Evolutionary conservation across 768 basidiomycete species (phyloP), one percentile per base, ranked within the genome.

Genomic region (Russula sp.): DNA sequence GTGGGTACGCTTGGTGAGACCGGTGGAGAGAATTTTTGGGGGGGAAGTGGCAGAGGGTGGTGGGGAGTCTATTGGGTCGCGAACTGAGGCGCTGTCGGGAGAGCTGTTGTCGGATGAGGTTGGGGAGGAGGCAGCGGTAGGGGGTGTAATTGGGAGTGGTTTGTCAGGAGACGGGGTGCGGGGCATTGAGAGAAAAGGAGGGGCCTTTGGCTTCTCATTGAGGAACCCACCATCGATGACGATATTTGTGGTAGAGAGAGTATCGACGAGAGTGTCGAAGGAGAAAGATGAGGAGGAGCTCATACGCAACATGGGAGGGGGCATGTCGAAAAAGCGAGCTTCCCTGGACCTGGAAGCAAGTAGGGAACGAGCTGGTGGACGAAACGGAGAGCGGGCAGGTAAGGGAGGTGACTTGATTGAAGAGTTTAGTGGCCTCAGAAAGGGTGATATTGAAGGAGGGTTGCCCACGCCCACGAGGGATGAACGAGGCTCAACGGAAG

Each of bases 1-100:
- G 71, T 93, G 87, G 27, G 84, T 80, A 42, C 91, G 82, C 75
- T 92, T 92, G 40, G 63, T 32, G 86, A 80, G 70, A 84, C 73
- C 64, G 69, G 54, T 56, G 18, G 57, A 14, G 16, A 35, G 20
- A 16, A 14, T n/a, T n/a, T 61, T 68, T 32, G 65, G 61, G 18
- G 66, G 67, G 10, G 59, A 42, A 31, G 56, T 64, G 53, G 61
- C 59, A 51, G 64, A 59, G 32, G 50, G 47, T 16, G 71, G 57
- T 6, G 63, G 65, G 18, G 68, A 62, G 16, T 63, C 62, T 18
- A 7, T 40, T 34, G 59, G 55, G 39, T 67, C 59, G 35, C 58
- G 39, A 13, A 44, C 13, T 10, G 55, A 45, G 20, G 37, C 42
- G 27, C 50, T 63, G 20, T 69, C 70, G 37, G 66, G 61, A 32